Base-by-base conservation (phyloP, 331 rosid genomes). In the Rhamnella rubrinervis region DNA sequence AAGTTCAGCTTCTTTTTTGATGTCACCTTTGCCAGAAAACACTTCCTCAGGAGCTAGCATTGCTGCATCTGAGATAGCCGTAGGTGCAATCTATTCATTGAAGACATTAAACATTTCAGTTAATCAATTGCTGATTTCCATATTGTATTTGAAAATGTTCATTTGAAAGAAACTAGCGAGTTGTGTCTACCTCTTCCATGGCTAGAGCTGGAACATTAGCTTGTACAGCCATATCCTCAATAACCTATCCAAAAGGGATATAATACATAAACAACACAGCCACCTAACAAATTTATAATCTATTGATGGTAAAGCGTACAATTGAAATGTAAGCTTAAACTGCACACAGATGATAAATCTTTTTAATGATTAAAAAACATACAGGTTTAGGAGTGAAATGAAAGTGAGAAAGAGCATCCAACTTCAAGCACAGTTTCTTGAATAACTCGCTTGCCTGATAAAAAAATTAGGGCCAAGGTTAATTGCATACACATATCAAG, bases 1-100 rank as follows among this genome's bases (percentile, higher is more conserved):
- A 74, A 95, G 96, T 75, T 95, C 98, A 55, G 79, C 71, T 70
- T 86, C 96, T 83, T 91, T 97, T 85, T 89, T 95, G 41, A 95
- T 69, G 67, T 87, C 93, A 63, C 98, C 98, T 85, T 91, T 95
- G 39, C 98, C 98, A 7, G 85, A 46, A 66, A 95, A 95, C 67
- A 95, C 88, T 87, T 89, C 98, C 84, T 95, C 97, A 35, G 98
- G 98, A 71, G 97, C 98, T 75, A 95, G 86, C 97, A 95, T 89
- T 56, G 96, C 95, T 49, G 96, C 97, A 71, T 89, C 98, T 19
- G 98, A 93, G 75, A 93, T 86, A 14, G 96, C 97, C 77, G 87
- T 78, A 11, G 98, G 97, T 55, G 98, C 98, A 87, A 91, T 80
- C 98, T 95, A 78, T 41, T 20, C 71, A 87, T 9, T 71, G 80